Evolutionary conservation across 116 monocot species (phyloP).

Genomic region (Dioscorea cayenensis): DNA sequence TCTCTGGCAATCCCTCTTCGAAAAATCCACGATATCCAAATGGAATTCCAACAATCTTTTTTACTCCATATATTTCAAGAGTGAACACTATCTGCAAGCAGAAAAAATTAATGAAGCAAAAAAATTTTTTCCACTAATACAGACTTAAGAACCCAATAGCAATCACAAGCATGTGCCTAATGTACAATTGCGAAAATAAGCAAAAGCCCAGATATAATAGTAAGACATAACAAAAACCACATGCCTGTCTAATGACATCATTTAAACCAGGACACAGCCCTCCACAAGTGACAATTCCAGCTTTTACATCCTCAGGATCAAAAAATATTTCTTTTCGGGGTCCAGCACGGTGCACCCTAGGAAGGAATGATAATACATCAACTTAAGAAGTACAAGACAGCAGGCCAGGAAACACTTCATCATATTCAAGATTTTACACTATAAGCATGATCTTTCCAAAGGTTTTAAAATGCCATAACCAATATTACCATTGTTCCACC

Average conservation of each 20-base stretch:
- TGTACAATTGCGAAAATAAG: not conserved
- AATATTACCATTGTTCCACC: conserved; percentile 77
- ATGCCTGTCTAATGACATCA: conserved; percentile 88
- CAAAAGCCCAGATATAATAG: not conserved
- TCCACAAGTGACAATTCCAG: conserved; percentile 85
- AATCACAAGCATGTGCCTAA: no score
- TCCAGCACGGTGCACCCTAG: conserved; percentile 84
- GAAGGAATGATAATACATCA: conserved; percentile 4
- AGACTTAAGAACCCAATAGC: not conserved
- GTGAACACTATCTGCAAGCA: conserved; percentile 83
- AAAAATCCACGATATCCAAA: conserved; percentile 84
- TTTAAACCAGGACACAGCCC: conserved; percentile 92
- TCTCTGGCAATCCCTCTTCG: conserved; percentile 55
- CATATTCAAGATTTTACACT: no score
- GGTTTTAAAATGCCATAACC: no score
- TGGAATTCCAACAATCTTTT: conserved; percentile 81
- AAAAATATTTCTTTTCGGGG: conserved; percentile 76
- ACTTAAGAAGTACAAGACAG: not conserved
- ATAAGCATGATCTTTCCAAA: no score
- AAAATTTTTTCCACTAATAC: not conserved
- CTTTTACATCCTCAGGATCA: conserved; percentile 72
- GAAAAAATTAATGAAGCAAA: not conserved
- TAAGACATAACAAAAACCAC: not conserved
- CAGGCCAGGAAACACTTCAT: not conserved
- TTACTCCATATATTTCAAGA: conserved; percentile 84